A percentile compares a stretch with the other conserved stretches of the same genome.
These are phyloP conservation scores for Laguncularia racemosa DNA, from an alignment of 345 rosid species.

Conservation along the genomic window DNA sequence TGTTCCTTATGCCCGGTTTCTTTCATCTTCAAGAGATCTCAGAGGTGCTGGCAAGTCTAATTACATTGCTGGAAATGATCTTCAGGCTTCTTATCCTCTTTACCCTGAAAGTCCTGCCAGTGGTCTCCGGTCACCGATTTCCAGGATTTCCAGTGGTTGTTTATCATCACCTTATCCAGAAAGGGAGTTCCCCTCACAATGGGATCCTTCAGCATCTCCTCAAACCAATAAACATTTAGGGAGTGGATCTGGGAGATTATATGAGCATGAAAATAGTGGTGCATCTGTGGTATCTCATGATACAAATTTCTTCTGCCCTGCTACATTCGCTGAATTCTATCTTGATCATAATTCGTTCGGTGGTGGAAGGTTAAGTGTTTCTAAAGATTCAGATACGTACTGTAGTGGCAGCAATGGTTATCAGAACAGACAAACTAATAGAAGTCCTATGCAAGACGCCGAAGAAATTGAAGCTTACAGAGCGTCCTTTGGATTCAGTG, in stretches of 20 bases:
- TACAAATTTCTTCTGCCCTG: constrained; percentile 92
- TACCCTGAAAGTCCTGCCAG: constrained; percentile 91
- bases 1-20: constrained; percentile 43
- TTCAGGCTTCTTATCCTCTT: constrained; percentile 70
- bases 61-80: constrained; percentile 48
- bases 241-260: constrained; percentile 50
- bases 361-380: constrained; percentile 88
- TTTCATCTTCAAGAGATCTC: constrained; percentile 53
- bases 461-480: constrained; percentile 91
- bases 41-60: constrained; percentile 41
- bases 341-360: constrained; percentile 69
- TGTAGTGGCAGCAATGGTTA: constrained; percentile 47
- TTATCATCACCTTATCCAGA: constrained; percentile 71
- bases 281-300: constrained; percentile 47
- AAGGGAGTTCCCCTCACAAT: constrained; percentile 46
- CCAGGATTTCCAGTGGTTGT: constrained; percentile 51
- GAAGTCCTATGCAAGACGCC: constrained; percentile 75
- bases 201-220: constrained; percentile 68
- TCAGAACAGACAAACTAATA: constrained; percentile 52
- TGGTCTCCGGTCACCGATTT: constrained; percentile 64
- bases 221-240: constrained; percentile 54
- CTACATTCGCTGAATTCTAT: constrained; percentile 82
- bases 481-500: constrained; percentile 95
- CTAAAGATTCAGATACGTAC: constrained; percentile 75
- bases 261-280: constrained; percentile 37